Base-by-base conservation (phyloP, 495 filamentous ascomycete genomes). In the Penicillium tannophilum region DNA sequence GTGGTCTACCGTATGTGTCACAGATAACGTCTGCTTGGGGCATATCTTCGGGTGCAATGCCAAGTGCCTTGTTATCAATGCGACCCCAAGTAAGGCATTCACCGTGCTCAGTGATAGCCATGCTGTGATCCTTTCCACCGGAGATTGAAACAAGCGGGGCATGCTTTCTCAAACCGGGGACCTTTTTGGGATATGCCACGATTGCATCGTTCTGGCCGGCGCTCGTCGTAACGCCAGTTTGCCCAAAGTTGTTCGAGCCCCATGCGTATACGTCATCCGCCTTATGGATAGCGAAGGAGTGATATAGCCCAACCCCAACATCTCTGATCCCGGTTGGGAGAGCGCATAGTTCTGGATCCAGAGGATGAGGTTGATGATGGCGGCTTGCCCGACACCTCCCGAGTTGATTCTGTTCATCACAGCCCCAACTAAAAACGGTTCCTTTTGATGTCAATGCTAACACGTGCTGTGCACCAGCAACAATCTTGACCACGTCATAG, bases 1-100 rank as follows among this genome's bases (percentile, higher is more conserved):
- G 36, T 36, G 52, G 52, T 24, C 39, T 28, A 19, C 26, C 52
- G 19, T 44, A 44, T 36, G 23, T 19, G 30, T 54, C 52, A 19
- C 44, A 30, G 16, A 54, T 54, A 14, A 54, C 31, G 28, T 54
- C 36, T 26, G 52, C 26, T 31, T 17, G 6, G 10, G 52, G 24
- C 14, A 54, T 44, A 14, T 54, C 36, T 33, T 54, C 20, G 16
- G 45, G 24, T 12, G 12, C 19, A 39, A 54, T 17, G 19, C 52
- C 52, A 33, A 54, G 52, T 9, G 52, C 52, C 41, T 45, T 54
- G 24, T 54, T 54, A 17, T 54, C 52, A 31, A 54, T 54, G 23
- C 52, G 52, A 28, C 52, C 52, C 52, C 52, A 54, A 12, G 45
- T 23, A 0, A 54, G 41, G 24, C 52, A 54, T 19, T 44, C n/a